These are phyloP conservation scores for Candida labiduridarum DNA, from an alignment of 1,139 yeast genomes.

Conservation along the genomic window DNA sequence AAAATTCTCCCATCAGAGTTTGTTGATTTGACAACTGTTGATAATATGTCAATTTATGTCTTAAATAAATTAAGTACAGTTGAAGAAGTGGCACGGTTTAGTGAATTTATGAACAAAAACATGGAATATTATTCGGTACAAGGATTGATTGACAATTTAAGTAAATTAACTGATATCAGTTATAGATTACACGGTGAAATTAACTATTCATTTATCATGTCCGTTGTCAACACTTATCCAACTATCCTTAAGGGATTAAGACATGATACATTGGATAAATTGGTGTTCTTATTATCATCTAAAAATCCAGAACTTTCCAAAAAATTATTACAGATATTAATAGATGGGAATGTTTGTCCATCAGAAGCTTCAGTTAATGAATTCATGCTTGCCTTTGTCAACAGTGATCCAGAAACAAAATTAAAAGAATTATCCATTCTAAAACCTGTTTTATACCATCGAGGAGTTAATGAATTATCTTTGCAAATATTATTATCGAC, in stretches of 20 bases:
- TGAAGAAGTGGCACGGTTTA: slow-evolving; percentile 13
- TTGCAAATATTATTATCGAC: slow-evolving; percentile 27
- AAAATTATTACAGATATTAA: slow-evolving; percentile 22
- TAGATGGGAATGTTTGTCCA: slow-evolving; percentile 28
- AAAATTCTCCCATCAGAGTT: slow-evolving; percentile 17
- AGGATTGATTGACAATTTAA: slow-evolving; percentile 22
- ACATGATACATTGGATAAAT: slow-evolving; percentile 26
- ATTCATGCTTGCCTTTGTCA: slow-evolving; percentile 19
- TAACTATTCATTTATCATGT: slow-evolving; percentile 3
- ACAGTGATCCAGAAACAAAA: slow-evolving; percentile 6
- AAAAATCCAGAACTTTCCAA: slow-evolving; percentile 22
- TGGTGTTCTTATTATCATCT: slow-evolving; percentile 27
- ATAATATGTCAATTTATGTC: slow-evolving; percentile 24
- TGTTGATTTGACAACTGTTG: slow-evolving; percentile 21
- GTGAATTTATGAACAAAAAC: slow-evolving; percentile 22
- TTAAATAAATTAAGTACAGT: slow-evolving; percentile 13
- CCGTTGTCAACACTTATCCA: slow-evolving; percentile 12
- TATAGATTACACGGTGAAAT: slow-evolving; percentile 3
- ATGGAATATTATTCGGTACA: slow-evolving; percentile 20
- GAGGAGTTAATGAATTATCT: slow-evolving; percentile 20
- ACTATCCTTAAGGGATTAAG: slow-evolving; percentile 20
- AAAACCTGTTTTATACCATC: slow-evolving; percentile 35
- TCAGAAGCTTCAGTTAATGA: slow-evolving; percentile 26
- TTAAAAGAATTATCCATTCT: slow-evolving; percentile 29
- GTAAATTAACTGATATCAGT: slow-evolving; percentile 5